Base-by-base conservation (phyloP, 345 rosid genomes). In the Citrus mangshanensis region DNA sequence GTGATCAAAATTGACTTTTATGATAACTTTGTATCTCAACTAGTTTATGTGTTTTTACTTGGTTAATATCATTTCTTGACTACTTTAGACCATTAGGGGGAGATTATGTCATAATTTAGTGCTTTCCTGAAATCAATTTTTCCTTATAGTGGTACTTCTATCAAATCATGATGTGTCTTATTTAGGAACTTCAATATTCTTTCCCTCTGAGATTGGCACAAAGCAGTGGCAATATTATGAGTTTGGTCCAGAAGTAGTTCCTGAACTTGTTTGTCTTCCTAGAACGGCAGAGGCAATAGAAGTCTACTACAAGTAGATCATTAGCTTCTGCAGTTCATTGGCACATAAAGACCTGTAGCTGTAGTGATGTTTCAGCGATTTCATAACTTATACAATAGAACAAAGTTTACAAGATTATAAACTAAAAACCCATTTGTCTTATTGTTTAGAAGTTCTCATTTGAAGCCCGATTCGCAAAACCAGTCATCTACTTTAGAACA, bases 151-250 rank as follows among this genome's bases (percentile, higher is more conserved):
- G 6, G 24, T 34, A 54, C 25, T 14, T 25, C 64, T 72, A 22
- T 67, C 19, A 58, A 34, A 24, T 69, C 12, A 60, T 61, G 78
- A 27, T 54, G 68, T 13, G 58, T 59, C 81, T 81, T 14, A 49
- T 38, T 25, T 38, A 12, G 75, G 67, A 40, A 22, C 24, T 64
- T 46, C 55, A 58, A 8, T 71, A 27, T 80, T 77, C 22, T 51
- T 16, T 9, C 22, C 22, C 75, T 75, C 9, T 66, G 83, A 97
- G 97, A 94, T 97, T 79, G 99, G 98, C 63, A 83, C 97, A 27
- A 97, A 91, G 87, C 99, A 94, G 80, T 97, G 99, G 98, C 89
- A 97, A 40, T 97, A 93, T 82, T 97, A 93, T 83, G 99, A 97
- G 86, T 97, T 86, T 84, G 98, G 98, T 79, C 98, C 99, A 64